Conservation (phyloP, 1,284 basidiomycete genomes). For the Pseudozyma hubeiensis region DNA sequence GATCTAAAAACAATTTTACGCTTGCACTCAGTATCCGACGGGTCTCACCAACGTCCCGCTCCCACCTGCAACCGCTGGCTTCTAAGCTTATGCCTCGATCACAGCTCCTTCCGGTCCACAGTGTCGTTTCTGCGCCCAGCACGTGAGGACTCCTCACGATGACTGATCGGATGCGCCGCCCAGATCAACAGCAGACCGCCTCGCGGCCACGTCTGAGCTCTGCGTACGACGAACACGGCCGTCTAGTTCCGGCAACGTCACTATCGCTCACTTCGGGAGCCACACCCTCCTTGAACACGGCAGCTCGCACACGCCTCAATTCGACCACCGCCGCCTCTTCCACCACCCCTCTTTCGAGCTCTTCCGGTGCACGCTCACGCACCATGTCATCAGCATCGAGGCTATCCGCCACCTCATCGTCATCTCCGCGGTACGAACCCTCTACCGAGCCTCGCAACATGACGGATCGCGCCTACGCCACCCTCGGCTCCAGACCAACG, state of each 20-base stretch:
- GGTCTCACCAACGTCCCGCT: too few relatives aligned
- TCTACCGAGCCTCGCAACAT: slow-evolving; percentile 8
- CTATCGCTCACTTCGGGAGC: slow-evolving; percentile 12
- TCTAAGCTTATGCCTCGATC: too few relatives aligned
- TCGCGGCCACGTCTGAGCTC: slow-evolving; percentile 32
- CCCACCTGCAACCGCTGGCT: too few relatives aligned
- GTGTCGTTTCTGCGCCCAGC: too few relatives aligned
- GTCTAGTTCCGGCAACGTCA: slow-evolving; percentile 13
- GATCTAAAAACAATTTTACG: too few relatives aligned
- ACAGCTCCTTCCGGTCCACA: too few relatives aligned
- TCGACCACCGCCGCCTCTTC: slow-evolving; percentile 26
- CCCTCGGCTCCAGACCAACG: slow-evolving; percentile 15
- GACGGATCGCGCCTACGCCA: slow-evolving; percentile 25
- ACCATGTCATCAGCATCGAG: slow-evolving; percentile 38
- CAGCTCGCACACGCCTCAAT: slow-evolving; percentile 27
- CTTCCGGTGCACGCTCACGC: slow-evolving; percentile 19
- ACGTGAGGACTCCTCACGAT: slow-evolving; percentile 5
- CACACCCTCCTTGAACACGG: slow-evolving; percentile 7
- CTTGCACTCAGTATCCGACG: too few relatives aligned
- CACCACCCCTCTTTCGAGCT: slow-evolving; percentile 15
- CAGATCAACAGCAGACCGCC: slow-evolving; percentile 14
- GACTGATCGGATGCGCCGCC: slow-evolving; percentile 28
- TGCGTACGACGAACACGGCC: slow-evolving; percentile 23
- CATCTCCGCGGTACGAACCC: slow-evolving; percentile 9
- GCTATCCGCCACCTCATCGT: slow-evolving; percentile 7